Conservation (phyloP, 1,284 basidiomycete species). For the Apiotrichum gamsii region DNA sequence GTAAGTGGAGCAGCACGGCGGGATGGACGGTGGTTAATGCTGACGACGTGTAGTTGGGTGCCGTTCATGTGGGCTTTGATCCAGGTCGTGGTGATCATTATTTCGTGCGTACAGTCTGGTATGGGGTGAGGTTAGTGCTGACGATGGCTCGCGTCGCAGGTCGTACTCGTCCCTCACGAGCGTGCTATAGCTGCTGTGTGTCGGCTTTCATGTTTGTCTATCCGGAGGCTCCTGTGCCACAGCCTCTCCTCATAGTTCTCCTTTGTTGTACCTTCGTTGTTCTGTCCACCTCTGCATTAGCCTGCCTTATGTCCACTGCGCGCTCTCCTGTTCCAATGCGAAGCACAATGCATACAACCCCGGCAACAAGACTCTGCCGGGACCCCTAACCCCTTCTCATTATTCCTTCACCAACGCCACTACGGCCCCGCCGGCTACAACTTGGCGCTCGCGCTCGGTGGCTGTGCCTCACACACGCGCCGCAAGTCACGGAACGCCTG, state of each 20-base stretch:
- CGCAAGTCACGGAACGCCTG: conserved; percentile 69
- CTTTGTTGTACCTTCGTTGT: background rate
- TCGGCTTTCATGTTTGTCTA: background rate
- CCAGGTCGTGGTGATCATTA: conserved; percentile 60
- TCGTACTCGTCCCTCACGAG: conserved; percentile 41
- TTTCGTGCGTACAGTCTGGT: conserved; percentile 48
- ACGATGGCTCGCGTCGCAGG: conserved; percentile 15
- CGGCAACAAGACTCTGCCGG: background rate
- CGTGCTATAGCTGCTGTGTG: conserved; percentile 24
- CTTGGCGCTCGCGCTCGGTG: conserved; percentile 23
- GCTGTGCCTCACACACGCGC: conserved; percentile 50
- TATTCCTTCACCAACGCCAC: background rate
- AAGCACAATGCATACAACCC: conserved; percentile 1
- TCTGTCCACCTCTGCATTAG: too few species aligned
- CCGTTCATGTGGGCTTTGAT: conserved; percentile 70
- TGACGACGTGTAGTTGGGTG: conserved; percentile 60
- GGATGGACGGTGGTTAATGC: background rate
- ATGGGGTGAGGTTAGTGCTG: too few species aligned
- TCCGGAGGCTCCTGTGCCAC: too few species aligned
- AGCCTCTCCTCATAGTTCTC: background rate
- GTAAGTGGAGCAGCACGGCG: conserved; percentile 50
- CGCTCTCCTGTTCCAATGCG: background rate
- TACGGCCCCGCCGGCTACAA: conserved; percentile 11
- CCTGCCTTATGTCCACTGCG: background rate
- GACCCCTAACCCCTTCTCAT: background rate